These are phyloP conservation scores for Cryomyces minteri DNA, from an alignment of 495 filamentous ascomycete species.

Conservation along the genomic window DNA sequence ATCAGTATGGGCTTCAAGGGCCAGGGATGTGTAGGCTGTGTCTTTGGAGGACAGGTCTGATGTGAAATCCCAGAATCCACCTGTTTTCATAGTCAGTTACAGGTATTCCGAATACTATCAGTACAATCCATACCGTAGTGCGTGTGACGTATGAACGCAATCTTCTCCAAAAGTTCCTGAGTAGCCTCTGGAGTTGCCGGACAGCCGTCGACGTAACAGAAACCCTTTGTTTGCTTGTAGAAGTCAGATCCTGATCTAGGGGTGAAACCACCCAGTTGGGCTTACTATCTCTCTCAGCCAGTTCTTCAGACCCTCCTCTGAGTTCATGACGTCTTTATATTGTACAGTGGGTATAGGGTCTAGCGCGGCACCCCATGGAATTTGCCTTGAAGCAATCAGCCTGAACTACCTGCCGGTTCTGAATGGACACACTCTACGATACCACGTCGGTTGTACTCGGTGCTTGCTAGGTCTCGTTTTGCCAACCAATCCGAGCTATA, in stretches of 20 bases:
- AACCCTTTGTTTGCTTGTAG: conserved; percentile 37
- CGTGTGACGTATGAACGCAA: conserved; percentile 66
- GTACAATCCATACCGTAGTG: conserved; percentile 50
- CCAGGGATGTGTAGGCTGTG: conserved; percentile 76
- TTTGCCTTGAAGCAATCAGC: background rate
- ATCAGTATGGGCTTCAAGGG: conserved; percentile 69
- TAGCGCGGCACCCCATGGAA: conserved; percentile 22
- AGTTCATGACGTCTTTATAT: conserved; percentile 41
- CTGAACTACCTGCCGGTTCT: background rate
- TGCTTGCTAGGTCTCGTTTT: background rate
- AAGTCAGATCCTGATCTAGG: conserved; percentile 3
- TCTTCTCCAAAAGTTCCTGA: conserved; percentile 49
- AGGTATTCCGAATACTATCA: too few relatives aligned
- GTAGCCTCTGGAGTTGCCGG: conserved; percentile 53
- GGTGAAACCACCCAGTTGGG: conserved; percentile 12
- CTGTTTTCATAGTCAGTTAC: conserved; percentile 13
- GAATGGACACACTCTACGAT: background rate
- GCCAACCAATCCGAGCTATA: conserved; percentile 8
- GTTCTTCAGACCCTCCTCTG: conserved; percentile 29
- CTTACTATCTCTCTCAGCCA: conserved; percentile 43
- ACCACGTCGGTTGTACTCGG: conserved; percentile 5
- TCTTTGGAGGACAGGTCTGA: conserved; percentile 75
- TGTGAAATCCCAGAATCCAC: conserved; percentile 88
- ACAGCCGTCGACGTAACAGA: conserved; percentile 48
- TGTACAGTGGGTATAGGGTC: conserved; percentile 27